Percentiles rank a stretch among this genome's conserved stretches.
Evolutionary conservation across 352 stramenopile genomes (phyloP).

Genomic region (Phytophthora crassamura): DNA sequence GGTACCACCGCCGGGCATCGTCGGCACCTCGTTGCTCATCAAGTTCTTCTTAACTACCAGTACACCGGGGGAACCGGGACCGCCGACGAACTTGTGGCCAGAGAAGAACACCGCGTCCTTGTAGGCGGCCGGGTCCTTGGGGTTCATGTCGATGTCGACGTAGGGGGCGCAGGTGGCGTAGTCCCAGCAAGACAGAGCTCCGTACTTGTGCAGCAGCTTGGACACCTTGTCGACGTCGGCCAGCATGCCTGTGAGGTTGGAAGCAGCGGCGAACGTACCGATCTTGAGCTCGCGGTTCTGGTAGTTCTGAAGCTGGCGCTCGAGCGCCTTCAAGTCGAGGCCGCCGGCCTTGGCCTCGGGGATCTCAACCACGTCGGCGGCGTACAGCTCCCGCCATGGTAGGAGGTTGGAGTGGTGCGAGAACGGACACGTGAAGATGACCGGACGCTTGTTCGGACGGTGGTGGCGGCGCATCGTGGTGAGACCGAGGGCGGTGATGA

Average conservation of each 20-base stretch:
- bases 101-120: slow-evolving; percentile 97
- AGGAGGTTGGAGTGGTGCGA: slow-evolving; percentile 99
- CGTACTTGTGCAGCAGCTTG: slow-evolving; percentile 90
- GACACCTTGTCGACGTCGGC: slow-evolving; percentile 91
- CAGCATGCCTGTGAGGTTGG: slow-evolving; percentile 96
- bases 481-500: slow-evolving; percentile 78
- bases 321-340: slow-evolving; percentile 73
- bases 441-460: slow-evolving; percentile 48
- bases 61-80: slow-evolving; percentile 92
- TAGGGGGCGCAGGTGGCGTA: slow-evolving; percentile 96
- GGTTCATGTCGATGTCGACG: slow-evolving; percentile 96
- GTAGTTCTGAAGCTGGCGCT: slow-evolving; percentile 56
- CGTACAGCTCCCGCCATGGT: slow-evolving; percentile 94
- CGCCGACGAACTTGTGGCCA: slow-evolving; percentile 97
- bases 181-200: slow-evolving; percentile 95
- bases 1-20: slow-evolving; percentile 51
- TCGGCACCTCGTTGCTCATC: slow-evolving; percentile 67
- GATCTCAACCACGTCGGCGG: slow-evolving; percentile 82
- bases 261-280: slow-evolving; percentile 93
- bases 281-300: slow-evolving; percentile 67
- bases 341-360: slow-evolving; percentile 53
- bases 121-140: slow-evolving; percentile 52
- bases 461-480: slow-evolving; percentile 45
- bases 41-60: slow-evolving; percentile 95
- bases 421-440: slow-evolving; percentile 95